These are phyloP conservation scores for Entomortierella chlamydospora DNA, from an alignment of 192 early-diverging fungal species.

Conservation along the genomic window DNA sequence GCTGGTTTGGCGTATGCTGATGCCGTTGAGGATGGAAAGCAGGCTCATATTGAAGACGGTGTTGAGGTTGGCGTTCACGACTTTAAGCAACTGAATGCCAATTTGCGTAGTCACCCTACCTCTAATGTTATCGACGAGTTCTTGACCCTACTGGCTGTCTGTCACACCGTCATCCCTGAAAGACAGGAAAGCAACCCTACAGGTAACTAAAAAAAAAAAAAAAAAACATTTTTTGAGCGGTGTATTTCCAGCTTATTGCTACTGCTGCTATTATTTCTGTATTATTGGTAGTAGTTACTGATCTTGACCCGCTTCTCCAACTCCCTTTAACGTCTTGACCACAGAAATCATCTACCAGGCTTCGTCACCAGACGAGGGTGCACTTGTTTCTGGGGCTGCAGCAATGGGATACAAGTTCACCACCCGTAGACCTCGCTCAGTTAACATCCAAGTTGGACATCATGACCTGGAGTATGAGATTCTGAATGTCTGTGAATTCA, in stretches of 20 bases:
- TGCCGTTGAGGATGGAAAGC: constrained; percentile 89
- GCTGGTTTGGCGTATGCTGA: constrained; percentile 93
- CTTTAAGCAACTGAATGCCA: constrained; percentile 71
- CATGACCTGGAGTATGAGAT: constrained; percentile 84
- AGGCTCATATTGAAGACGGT: constrained; percentile 80
- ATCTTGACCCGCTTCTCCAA: background rate
- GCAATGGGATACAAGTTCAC: constrained; percentile 74
- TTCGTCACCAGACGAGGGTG: constrained; percentile 96
- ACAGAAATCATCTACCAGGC: constrained; percentile 92
- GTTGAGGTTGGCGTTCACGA: constrained; percentile 74
- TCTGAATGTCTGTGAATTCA: constrained; percentile 97
- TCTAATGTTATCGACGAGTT: constrained; percentile 87
- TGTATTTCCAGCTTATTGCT: too few species aligned
- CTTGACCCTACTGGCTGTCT: constrained; percentile 88
- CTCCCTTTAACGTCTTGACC: background rate
- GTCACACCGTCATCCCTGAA: constrained; percentile 99
- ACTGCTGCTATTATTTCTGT: background rate
- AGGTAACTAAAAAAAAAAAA: constrained; percentile 25
- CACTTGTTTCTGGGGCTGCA: constrained; percentile 85
- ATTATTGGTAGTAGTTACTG: background rate
- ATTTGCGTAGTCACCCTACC: constrained; percentile 67
- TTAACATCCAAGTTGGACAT: constrained; percentile 60
- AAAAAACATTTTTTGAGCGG: background rate
- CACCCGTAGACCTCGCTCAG: constrained; percentile 69
- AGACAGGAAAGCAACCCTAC: constrained; percentile 53